phyloP scores from a whole-genome alignment of 768 basidiomycete genomes.

The Phlegmacium glaucopus region DNA sequence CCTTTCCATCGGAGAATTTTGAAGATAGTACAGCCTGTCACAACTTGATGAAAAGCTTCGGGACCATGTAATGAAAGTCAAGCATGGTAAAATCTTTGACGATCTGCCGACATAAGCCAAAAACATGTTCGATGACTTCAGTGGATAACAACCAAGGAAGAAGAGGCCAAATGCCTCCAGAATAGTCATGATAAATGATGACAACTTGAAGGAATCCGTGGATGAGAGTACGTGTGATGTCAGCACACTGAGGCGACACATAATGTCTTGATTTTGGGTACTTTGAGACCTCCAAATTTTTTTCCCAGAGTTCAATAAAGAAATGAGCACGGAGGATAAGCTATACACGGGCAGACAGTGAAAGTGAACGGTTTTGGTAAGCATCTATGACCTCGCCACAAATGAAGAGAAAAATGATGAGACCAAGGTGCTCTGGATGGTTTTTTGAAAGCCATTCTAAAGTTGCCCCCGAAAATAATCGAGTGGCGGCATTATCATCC shows the following conservation, averaged over 20 bases:
- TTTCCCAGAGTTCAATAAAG: conserved; percentile 29
- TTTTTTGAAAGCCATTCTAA: conserved; percentile 21
- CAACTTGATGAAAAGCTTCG: conserved; percentile 18
- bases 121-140: conserved; percentile 9
- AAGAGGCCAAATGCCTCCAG: not conserved
- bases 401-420: conserved; percentile 36
- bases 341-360: conserved; percentile 22
- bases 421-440: conserved; percentile 23
- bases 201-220: not conserved
- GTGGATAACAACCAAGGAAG: not conserved
- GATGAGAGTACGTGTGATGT: conserved; percentile 22
- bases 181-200: not conserved
- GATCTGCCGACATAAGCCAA: conserved; percentile 19
- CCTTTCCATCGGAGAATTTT: conserved; percentile 9
- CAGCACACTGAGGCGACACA: conserved; percentile 24
- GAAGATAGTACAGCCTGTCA: conserved; percentile 13
- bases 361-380: conserved; percentile 29
- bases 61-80: conserved; percentile 23
- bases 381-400: conserved; percentile 35
- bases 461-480: conserved; percentile 31
- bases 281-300: conserved; percentile 10
- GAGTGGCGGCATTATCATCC: conserved; percentile 39
- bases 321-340: conserved; percentile 21
- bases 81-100: conserved; percentile 28
- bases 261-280: conserved; percentile 19